Evolutionary conservation across 306 rosid species (phyloP), one percentile per base, ranked within the genome.

Genomic region (Begonia peltatifolia): DNA sequence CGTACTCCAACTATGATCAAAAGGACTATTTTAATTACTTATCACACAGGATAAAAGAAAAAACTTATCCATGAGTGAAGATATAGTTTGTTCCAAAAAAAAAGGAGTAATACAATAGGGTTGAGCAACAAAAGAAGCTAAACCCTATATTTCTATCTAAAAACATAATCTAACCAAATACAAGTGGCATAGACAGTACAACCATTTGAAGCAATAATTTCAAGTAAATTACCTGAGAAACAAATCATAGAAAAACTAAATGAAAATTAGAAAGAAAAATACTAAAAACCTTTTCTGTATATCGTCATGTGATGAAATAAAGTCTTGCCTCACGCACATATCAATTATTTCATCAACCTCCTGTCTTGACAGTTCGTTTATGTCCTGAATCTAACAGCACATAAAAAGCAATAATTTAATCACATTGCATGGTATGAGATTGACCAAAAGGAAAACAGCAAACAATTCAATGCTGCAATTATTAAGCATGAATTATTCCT

Each of bases 321-420:
- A 67, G 12, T 71, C 86, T 58, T 74, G 78, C 48, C 53, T 77
- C 43, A 82, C 73, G 71, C 83, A 90, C 76, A 67, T 57, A 56
- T 57, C 68, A 66, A 85, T 83, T 61, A 90, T 80, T 68, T 83
- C 94, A 75, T 90, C 95, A 59, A 90, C 92, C 76, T 83, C 95
- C 64, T 85, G 95, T 62, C 97, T 80, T 38, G 97, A 78, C 52
- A 90, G 55, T 70, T 90, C 95, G 73, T 83, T 90, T 60, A 90
- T 75, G 74, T 85, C 97, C 53, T 71, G 85, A 66, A 90, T 80
- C 95, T 90, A 80, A 57, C 63, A 44, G 65, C 42, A 25, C 51
- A 10, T 17, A 42, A 52, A 55, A 30, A 9, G 11, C 50, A 6
- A 10, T 18, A 20, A 46, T 5, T 50, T 20, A 50, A n/a, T 30